Conservation (phyloP, 1,284 basidiomycete species). For the Tilletia indica region DNA sequence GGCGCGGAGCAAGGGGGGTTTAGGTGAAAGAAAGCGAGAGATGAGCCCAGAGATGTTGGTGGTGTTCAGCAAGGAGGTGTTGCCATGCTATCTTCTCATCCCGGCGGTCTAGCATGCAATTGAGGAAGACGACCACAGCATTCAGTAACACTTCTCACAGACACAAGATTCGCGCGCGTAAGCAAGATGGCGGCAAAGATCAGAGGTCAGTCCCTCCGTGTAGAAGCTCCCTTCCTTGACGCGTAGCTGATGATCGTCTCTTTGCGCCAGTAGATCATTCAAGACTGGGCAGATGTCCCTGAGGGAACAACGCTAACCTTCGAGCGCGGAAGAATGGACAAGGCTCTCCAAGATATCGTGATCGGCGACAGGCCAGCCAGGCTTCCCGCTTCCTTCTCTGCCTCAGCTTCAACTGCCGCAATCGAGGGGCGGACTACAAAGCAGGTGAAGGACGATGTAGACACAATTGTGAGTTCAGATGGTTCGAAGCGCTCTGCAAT, state of each 20-base stretch:
- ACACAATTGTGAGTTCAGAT: background rate
- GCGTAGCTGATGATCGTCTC: background rate
- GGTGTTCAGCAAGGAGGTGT: no score
- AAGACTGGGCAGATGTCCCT: slow-evolving; percentile 15
- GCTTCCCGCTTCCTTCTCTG: background rate
- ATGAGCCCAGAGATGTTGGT: no score
- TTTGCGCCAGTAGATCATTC: background rate
- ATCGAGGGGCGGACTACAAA: slow-evolving; percentile 12
- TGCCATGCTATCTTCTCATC: no score
- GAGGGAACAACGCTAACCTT: slow-evolving; percentile 6
- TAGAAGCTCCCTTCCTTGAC: background rate
- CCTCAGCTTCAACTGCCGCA: slow-evolving; percentile 1
- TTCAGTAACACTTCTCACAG: no score
- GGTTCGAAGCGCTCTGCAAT: background rate
- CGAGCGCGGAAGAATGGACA: slow-evolving; percentile 16
- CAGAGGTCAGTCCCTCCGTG: background rate
- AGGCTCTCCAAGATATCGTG: slow-evolving; percentile 12
- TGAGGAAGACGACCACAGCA: no score
- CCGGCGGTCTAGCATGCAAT: no score
- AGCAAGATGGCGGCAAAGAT: background rate
- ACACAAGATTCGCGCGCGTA: no score
- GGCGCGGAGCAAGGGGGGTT: no score
- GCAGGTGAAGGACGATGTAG: slow-evolving; percentile 1
- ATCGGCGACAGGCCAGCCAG: slow-evolving; percentile 8
- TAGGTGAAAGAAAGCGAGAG: no score